Conservation (phyloP, 768 basidiomycete species). For the Tricholoma sp. region DNA sequence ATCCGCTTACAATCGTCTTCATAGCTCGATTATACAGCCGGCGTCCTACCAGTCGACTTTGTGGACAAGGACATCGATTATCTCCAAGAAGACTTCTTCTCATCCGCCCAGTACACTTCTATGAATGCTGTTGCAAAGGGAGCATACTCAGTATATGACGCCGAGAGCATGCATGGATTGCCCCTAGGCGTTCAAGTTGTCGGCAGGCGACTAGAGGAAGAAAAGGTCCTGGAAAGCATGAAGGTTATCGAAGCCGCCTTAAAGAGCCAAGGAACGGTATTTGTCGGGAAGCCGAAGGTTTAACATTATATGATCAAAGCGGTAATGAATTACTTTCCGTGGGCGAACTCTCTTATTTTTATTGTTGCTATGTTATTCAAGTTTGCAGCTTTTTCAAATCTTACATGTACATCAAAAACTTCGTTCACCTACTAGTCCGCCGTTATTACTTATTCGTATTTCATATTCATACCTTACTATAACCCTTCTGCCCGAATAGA, state of each 20-base stretch:
- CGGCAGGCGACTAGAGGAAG: conserved; percentile 62
- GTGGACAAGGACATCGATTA: conserved; percentile 37
- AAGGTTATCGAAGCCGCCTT: conserved; percentile 42
- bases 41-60: conserved; percentile 55
- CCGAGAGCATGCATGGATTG: conserved; percentile 59
- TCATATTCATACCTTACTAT: not conserved
- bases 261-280: conserved; percentile 23
- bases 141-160: conserved; percentile 51
- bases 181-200: conserved; percentile 65
- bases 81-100: conserved; percentile 28
- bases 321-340: not conserved
- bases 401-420: not conserved
- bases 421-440: not conserved
- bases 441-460: not conserved
- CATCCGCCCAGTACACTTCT: conserved; percentile 25
- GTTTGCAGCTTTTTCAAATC: not conserved
- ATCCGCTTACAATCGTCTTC: conserved; percentile 1
- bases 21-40: conserved; percentile 51
- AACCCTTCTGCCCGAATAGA: not conserved
- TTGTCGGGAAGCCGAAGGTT: conserved; percentile 6
- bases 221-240: conserved; percentile 69
- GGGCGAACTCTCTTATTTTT: not conserved
- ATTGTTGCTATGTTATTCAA: not conserved
- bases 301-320: not conserved
- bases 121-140: conserved; percentile 31